A percentile compares a stretch with the other conserved stretches of the same genome.
Evolutionary conservation across 2,329 filamentous ascomycete genomes (phyloP).

Genomic region (Didymella keratinophila): DNA sequence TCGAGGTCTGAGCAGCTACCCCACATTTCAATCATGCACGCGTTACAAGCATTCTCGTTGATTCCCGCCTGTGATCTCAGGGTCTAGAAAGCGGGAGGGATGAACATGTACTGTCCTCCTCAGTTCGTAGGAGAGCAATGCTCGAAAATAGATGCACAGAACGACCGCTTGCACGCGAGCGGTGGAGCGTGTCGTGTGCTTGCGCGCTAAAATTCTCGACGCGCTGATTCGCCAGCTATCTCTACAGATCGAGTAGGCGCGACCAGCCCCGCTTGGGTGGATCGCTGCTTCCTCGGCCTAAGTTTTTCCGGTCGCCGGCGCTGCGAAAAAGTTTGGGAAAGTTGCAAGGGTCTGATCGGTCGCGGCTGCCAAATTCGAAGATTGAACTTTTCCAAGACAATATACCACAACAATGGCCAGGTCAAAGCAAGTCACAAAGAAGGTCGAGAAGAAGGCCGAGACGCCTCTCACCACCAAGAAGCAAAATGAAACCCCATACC

Average conservation of each 20-base stretch:
- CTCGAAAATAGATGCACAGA: conserved; percentile 11
- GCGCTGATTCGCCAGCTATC: conserved; percentile 37
- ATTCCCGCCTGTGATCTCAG: not conserved
- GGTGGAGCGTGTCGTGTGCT: conserved; percentile 34
- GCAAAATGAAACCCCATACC: conserved; percentile 50
- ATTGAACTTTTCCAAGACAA: conserved; percentile 22
- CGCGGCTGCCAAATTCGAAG: conserved; percentile 24
- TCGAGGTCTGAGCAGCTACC: conserved; percentile 6
- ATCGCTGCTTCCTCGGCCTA: conserved; percentile 10
- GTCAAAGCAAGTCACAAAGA: conserved; percentile 39
- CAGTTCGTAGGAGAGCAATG: not conserved
- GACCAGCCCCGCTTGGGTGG: conserved; percentile 26
- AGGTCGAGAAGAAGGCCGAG: conserved; percentile 37
- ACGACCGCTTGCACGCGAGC: conserved; percentile 27
- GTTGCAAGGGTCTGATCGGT: conserved; percentile 13
- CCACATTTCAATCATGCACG: conserved; percentile 12
- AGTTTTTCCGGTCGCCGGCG: conserved; percentile 20
- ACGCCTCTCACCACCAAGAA: conserved; percentile 49
- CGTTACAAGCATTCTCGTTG: not conserved
- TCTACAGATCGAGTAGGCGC: conserved; percentile 16
- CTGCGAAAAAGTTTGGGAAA: conserved; percentile 25
- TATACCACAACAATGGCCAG: conserved; percentile 41
- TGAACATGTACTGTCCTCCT: not conserved
- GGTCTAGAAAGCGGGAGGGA: not conserved
- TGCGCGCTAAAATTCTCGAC: conserved; percentile 23